A percentile compares a stretch with the other conserved stretches of the same genome.
These are phyloP conservation scores for Beta lomatogona DNA, from an alignment of 179 eudicot species.

Conservation along the genomic window DNA sequence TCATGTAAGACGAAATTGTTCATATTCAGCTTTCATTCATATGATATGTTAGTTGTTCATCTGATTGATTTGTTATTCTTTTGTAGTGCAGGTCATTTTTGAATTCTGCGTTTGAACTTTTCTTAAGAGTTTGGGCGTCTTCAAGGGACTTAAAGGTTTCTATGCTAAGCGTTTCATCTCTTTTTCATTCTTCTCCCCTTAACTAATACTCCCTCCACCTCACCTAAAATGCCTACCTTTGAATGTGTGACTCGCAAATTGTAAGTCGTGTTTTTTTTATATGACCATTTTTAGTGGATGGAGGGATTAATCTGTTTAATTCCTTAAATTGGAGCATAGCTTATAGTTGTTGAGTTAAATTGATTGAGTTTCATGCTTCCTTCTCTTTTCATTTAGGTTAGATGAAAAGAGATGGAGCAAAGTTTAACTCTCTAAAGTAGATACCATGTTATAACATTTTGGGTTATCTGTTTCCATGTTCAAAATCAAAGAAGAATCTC, in stretches of 20 bases:
- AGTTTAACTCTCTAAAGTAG: neutral
- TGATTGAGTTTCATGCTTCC: neutral
- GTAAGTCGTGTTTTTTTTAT: neutral
- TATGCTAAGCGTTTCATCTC: slow-evolving; percentile 12
- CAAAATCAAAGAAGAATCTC: neutral
- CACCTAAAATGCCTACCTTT: neutral
- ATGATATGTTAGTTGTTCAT: slow-evolving; percentile 8
- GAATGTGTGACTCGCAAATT: neutral
- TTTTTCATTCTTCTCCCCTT: neutral
- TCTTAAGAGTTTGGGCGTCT: slow-evolving; percentile 86
- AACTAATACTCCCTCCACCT: neutral
- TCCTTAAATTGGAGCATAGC: neutral
- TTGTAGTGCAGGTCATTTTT: slow-evolving; percentile 82
- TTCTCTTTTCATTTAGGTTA: neutral
- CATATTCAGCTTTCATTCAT: neutral
- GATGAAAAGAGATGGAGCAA: neutral
- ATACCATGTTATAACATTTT: neutral
- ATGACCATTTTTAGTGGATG: neutral
- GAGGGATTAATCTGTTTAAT: neutral
- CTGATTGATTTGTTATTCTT: slow-evolving; percentile 21
- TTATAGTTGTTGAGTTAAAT: neutral
- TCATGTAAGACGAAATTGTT: slow-evolving; percentile 61
- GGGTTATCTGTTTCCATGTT: neutral
- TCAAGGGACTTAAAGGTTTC: slow-evolving; percentile 90
- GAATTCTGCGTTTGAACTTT: slow-evolving; percentile 92